Percentiles rank a stretch among this genome's conserved stretches.
Conservation (phyloP, 2,329 filamentous ascomycete genomes). For the Epicoccum nigrum region DNA sequence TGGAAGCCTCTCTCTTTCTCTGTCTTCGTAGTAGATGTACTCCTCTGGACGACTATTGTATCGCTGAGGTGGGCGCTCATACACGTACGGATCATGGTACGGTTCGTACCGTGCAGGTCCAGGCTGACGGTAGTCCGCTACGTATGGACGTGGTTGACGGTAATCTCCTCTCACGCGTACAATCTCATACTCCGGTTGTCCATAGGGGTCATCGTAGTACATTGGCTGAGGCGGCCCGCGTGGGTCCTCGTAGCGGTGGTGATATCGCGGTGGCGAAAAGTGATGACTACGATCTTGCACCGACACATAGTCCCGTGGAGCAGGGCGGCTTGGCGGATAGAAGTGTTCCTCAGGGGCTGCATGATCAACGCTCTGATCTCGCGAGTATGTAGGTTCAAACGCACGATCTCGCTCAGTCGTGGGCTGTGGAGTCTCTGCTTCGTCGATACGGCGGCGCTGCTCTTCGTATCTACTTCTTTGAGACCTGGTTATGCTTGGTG, state of each 20-base stretch:
- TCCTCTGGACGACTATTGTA: slow-evolving; percentile 33
- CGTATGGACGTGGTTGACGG: slow-evolving; percentile 28
- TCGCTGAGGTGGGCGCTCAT: slow-evolving; percentile 34
- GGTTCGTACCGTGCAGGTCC: slow-evolving; percentile 36
- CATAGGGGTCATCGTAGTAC: slow-evolving; percentile 41
- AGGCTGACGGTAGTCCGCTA: slow-evolving; percentile 21
- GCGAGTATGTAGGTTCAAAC: slow-evolving; percentile 31
- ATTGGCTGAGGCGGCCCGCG: slow-evolving; percentile 34
- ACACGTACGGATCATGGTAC: slow-evolving; percentile 40
- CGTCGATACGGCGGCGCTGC: slow-evolving; percentile 43
- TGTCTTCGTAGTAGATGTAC: slow-evolving; percentile 44
- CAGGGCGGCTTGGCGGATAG: slow-evolving; percentile 26
- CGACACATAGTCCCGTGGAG: slow-evolving; percentile 42
- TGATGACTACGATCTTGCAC: slow-evolving; percentile 41
- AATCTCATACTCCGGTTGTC: slow-evolving; percentile 40
- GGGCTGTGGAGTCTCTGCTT: slow-evolving; percentile 46
- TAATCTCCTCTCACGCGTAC: slow-evolving; percentile 39
- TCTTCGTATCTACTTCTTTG: slow-evolving; percentile 47
- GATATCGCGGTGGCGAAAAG: slow-evolving; percentile 36
- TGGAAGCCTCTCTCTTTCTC: slow-evolving; percentile 30
- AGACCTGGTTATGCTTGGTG: slow-evolving; percentile 43
- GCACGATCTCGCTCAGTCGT: slow-evolving; percentile 36
- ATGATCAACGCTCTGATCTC: slow-evolving; percentile 43
- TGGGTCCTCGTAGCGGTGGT: slow-evolving; percentile 36
- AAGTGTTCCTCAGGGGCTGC: slow-evolving; percentile 34